Evolutionary conservation across 352 stramenopile species (phyloP).

Genomic region (Phytophthora chlamydospora): DNA sequence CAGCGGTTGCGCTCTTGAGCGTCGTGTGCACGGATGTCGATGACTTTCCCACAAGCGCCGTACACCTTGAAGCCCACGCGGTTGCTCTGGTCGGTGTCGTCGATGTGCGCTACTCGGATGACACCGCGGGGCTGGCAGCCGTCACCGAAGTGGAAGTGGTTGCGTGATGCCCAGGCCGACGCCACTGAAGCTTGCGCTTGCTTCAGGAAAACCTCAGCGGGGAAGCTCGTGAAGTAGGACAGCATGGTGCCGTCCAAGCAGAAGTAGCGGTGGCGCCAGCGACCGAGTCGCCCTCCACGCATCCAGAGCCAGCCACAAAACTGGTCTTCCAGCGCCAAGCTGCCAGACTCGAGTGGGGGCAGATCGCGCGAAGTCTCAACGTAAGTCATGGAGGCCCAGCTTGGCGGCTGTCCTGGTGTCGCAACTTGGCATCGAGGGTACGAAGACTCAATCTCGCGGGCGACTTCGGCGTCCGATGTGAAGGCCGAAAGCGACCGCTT

Average conservation of each 20-base stretch:
- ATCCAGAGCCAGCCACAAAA: conserved; percentile 88
- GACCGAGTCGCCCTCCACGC: conserved; percentile 56
- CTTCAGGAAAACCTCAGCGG: conserved; percentile 74
- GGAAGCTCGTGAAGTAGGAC: conserved; percentile 75
- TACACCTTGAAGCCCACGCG: conserved; percentile 73
- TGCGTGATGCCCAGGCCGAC: conserved; percentile 33
- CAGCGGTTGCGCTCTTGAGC: conserved; percentile 71
- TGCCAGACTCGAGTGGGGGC: conserved; percentile 47
- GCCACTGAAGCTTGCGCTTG: conserved; percentile 44
- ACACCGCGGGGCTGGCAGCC: conserved; percentile 66
- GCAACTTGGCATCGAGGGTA: conserved; percentile 27
- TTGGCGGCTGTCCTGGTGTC: conserved; percentile 19
- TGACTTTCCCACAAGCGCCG: conserved; percentile 65
- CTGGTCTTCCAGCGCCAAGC: conserved; percentile 63
- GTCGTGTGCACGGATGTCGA: conserved; percentile 74
- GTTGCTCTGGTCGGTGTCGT: conserved; percentile 57
- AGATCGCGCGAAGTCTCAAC: conserved; percentile 42
- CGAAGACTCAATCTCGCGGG: conserved; percentile 27
- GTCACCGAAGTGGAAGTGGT: conserved; percentile 53
- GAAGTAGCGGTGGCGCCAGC: conserved; percentile 81
- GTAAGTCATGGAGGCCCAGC: conserved; percentile 39
- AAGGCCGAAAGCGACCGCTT: conserved; percentile 26
- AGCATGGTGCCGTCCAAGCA: conserved; percentile 72
- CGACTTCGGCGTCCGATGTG: conserved; percentile 22
- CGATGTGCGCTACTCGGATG: conserved; percentile 72